Conservation (phyloP, 176 grass and related monocot genomes). For the Rhynchospora tenuis region DNA sequence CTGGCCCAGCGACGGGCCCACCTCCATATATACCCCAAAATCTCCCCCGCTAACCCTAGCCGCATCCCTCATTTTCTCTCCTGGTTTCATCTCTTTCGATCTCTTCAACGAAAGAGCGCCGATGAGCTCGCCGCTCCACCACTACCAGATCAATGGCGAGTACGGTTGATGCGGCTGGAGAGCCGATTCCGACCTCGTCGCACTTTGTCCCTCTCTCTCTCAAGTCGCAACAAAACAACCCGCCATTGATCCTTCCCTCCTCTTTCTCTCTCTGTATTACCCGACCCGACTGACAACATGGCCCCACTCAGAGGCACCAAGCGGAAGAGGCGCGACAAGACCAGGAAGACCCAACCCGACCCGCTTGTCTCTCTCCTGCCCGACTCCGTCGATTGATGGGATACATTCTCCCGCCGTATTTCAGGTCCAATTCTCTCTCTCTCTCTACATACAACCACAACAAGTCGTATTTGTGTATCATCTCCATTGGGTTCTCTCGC, state of each 20-base stretch:
- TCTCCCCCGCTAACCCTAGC: too few species aligned
- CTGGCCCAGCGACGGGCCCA: too few species aligned
- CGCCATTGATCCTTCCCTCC: conserved; percentile 34
- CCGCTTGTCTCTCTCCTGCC: conserved; percentile 7
- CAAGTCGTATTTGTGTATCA: background rate
- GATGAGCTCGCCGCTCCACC: too few species aligned
- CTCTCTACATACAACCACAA: conserved; percentile 2
- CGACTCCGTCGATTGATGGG: conserved; percentile 60
- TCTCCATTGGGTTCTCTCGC: conserved; percentile 7
- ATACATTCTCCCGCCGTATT: conserved; percentile 57
- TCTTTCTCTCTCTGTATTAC: too few species aligned
- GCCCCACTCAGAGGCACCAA: conserved; percentile 53
- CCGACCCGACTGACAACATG: conserved; percentile 33
- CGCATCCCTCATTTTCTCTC: too few species aligned
- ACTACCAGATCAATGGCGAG: too few species aligned
- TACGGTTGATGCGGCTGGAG: too few species aligned
- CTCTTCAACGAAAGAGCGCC: too few species aligned
- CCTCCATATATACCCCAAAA: too few species aligned
- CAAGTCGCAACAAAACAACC: background rate
- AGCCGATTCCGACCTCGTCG: too few species aligned
- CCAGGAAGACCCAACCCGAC: conserved; percentile 21
- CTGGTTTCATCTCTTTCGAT: too few species aligned
- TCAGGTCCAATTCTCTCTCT: conserved; percentile 37
- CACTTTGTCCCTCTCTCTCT: too few species aligned
- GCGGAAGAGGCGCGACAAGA: conserved; percentile 44